Percentiles rank a stretch among this genome's conserved stretches.
These are phyloP conservation scores for Strobilomyces dryophilus DNA, from an alignment of 768 basidiomycete genomes.

Conservation along the genomic window DNA sequence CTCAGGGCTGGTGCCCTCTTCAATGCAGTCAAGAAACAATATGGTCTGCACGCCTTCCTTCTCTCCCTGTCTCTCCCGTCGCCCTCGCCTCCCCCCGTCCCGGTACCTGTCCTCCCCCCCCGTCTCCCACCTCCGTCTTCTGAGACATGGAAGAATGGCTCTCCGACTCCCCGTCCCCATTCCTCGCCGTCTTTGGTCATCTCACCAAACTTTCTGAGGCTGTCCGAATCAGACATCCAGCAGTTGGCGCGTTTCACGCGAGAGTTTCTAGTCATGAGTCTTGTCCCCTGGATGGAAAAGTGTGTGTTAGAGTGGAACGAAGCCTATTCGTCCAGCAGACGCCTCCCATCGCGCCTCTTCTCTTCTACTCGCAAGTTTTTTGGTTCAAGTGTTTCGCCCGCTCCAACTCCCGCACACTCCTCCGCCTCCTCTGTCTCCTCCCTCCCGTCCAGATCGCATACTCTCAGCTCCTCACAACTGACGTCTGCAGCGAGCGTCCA, in stretches of 20 bases:
- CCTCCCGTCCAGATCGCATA: slow-evolving; percentile 35
- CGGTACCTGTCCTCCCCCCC: slow-evolving; percentile 61
- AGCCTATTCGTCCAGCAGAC: slow-evolving; percentile 68
- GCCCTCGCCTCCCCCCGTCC: slow-evolving; percentile 61
- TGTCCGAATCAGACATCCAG: slow-evolving; percentile 72
- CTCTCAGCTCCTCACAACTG: slow-evolving; percentile 34
- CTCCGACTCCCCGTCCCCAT: not conserved
- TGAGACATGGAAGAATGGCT: slow-evolving; percentile 22
- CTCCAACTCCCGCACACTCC: slow-evolving; percentile 37
- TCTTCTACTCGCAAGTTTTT: slow-evolving; percentile 83
- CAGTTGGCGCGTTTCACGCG: slow-evolving; percentile 74
- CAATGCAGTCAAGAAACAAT: slow-evolving; percentile 87
- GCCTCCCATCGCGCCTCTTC: slow-evolving; percentile 81
- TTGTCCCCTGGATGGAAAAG: slow-evolving; percentile 97
- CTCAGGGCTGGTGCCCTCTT: slow-evolving; percentile 69
- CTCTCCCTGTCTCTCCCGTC: slow-evolving; percentile 59
- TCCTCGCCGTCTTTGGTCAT: not conserved
- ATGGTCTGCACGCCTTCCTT: slow-evolving; percentile 72
- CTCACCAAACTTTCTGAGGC: slow-evolving; percentile 37
- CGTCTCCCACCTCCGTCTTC: slow-evolving; percentile 53
- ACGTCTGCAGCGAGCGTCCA: slow-evolving; percentile 13
- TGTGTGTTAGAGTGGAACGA: slow-evolving; percentile 95
- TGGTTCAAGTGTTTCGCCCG: slow-evolving; percentile 54
- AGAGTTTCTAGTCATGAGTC: slow-evolving; percentile 84
- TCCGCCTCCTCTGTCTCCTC: slow-evolving; percentile 38